Conservation (phyloP, 2,329 filamentous ascomycete species). For the Alternaria infectoria region DNA sequence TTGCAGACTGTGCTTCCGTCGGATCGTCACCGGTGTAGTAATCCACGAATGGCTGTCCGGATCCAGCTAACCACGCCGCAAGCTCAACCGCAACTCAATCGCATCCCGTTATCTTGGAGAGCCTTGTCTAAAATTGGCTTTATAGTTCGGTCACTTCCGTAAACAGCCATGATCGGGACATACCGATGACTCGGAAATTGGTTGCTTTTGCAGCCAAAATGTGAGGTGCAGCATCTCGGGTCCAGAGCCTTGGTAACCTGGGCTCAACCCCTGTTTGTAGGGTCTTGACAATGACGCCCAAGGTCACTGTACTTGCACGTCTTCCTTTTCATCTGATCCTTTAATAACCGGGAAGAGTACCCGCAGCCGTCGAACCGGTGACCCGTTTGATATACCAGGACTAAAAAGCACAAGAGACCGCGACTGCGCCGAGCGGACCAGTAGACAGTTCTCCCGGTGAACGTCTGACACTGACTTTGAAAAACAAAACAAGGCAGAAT, state of each 20-base stretch:
- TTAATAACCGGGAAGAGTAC: not conserved
- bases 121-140: not conserved
- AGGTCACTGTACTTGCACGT: not conserved
- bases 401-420: conserved; percentile 1
- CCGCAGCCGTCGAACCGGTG: conserved; percentile 7
- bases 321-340: not conserved
- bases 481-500: conserved; percentile 10
- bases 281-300: not conserved
- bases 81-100: not conserved
- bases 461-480: conserved; percentile 11
- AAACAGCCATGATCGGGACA: conserved; percentile 15
- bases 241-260: conserved; percentile 11
- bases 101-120: not conserved
- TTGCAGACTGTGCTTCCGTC: not conserved
- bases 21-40: not conserved
- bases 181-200: conserved; percentile 26
- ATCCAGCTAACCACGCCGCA: not conserved
- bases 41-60: not conserved
- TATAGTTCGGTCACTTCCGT: not conserved
- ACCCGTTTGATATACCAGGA: conserved; percentile 1
- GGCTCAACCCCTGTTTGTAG: conserved; percentile 7
- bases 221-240: conserved; percentile 19
- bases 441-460: conserved; percentile 6
- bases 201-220: conserved; percentile 20
- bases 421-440: conserved; percentile 6